Conservation (phyloP, 2,329 filamentous ascomycete genomes). For the Pseudogymnoascus sp. region DNA sequence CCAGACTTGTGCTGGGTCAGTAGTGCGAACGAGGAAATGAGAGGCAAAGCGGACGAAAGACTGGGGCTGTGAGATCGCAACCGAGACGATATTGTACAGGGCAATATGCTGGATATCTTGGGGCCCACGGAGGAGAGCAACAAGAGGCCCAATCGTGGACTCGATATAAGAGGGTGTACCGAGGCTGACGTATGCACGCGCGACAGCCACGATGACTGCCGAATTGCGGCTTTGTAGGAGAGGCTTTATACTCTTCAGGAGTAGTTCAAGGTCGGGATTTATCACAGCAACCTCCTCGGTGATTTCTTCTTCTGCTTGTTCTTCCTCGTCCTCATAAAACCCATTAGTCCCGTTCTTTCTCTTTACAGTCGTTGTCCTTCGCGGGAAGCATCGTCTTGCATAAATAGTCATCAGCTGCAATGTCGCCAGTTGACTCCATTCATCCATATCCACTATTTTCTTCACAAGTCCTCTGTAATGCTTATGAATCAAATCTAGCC, state of each 20-base stretch:
- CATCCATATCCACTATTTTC: constrained; percentile 97
- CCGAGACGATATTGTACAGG: constrained; percentile 90
- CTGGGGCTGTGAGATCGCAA: constrained; percentile 66
- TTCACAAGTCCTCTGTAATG: constrained; percentile 79
- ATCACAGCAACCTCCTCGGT: constrained; percentile 49
- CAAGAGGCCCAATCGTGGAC: constrained; percentile 69
- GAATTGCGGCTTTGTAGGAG: constrained; percentile 88
- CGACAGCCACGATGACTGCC: constrained; percentile 81
- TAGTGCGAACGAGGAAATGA: constrained; percentile 79
- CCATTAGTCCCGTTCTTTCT: constrained; percentile 50
- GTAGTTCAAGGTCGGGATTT: constrained; percentile 73
- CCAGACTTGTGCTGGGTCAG: constrained; percentile 76
- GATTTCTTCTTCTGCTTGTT: constrained; percentile 35
- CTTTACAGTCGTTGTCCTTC: constrained; percentile 50
- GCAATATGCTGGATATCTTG: constrained; percentile 85
- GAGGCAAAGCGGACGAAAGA: constrained; percentile 83
- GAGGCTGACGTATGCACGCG: constrained; percentile 75
- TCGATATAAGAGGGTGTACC: constrained; percentile 71
- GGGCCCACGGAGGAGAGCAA: constrained; percentile 75
- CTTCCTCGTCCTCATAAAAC: constrained; percentile 69
- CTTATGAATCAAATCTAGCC: constrained; percentile 80
- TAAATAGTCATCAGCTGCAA: constrained; percentile 77
- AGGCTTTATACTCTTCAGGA: constrained; percentile 73
- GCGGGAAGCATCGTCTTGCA: constrained; percentile 78
- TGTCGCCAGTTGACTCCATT: constrained; percentile 89